Evolutionary conservation across 176 grass and related monocot genomes (phyloP).

Genomic region (Poa annua): DNA sequence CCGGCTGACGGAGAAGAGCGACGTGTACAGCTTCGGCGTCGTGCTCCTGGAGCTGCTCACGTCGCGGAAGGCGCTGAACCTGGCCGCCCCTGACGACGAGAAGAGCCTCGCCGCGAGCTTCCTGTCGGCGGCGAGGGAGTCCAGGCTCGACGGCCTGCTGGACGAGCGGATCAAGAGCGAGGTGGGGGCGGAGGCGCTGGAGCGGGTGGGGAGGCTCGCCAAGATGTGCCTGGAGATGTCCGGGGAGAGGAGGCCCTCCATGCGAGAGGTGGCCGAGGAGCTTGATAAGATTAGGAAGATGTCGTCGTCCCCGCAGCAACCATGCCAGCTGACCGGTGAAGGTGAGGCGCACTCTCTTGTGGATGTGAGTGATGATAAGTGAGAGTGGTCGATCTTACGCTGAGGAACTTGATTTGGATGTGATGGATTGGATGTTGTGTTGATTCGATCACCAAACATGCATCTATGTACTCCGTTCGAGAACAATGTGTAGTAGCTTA

Average conservation of each 20-base stretch:
- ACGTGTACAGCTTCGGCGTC: conserved; percentile 56
- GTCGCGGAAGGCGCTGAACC: conserved; percentile 40
- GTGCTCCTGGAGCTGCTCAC: conserved; percentile 58
- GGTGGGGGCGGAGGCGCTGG: conserved; percentile 32
- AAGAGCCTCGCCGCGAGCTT: conserved; percentile 46
- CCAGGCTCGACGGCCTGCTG: conserved; percentile 41
- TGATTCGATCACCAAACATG: conserved; percentile 36
- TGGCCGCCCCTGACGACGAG: conserved; percentile 9
- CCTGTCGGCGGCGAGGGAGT: conserved; percentile 15
- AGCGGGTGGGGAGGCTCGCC: conserved; percentile 32
- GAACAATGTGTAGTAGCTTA: not conserved
- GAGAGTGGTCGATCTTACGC: no score
- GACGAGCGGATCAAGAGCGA: conserved; percentile 38
- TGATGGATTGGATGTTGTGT: no score
- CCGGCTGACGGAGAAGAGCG: conserved; percentile 49
- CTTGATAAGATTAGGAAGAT: conserved; percentile 41
- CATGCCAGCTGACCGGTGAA: not conserved
- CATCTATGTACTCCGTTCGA: not conserved
- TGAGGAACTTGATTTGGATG: no score
- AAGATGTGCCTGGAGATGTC: conserved; percentile 57
- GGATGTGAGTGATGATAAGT: not conserved
- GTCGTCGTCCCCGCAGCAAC: not conserved
- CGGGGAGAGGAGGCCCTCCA: conserved; percentile 42
- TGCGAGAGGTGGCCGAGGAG: conserved; percentile 53
- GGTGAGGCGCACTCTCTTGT: not conserved